Evolutionary conservation across 2,329 filamentous ascomycete genomes (phyloP).

Genomic region (Ascochyta lentis): DNA sequence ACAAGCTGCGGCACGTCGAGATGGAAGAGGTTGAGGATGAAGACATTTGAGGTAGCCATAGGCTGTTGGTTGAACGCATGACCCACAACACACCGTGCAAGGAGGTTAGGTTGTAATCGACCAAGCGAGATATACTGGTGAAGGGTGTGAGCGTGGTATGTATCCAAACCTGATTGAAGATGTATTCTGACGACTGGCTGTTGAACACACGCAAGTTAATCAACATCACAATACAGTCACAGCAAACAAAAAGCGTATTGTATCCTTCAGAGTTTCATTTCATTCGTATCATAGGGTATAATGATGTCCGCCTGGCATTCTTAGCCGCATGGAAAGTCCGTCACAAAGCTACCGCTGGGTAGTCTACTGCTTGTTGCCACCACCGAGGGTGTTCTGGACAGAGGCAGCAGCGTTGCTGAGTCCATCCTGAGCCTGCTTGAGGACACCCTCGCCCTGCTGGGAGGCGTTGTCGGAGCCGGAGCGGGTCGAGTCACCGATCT

Average conservation of each 20-base stretch:
- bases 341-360: conserved; percentile 5
- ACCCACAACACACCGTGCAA: background rate
- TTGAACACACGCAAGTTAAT: background rate
- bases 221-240: background rate
- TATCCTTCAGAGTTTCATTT: conserved; percentile 2
- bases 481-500: conserved; percentile 55
- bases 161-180: background rate
- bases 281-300: conserved; percentile 20
- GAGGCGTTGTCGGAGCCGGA: conserved; percentile 50
- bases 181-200: background rate
- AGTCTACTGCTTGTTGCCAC: conserved; percentile 48
- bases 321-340: conserved; percentile 13
- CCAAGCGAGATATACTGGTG: background rate
- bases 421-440: conserved; percentile 52
- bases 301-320: conserved; percentile 12
- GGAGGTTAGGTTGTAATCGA: too few species aligned
- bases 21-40: conserved; percentile 58
- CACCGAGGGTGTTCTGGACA: conserved; percentile 49
- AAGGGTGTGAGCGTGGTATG: background rate
- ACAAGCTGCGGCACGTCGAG: conserved; percentile 48
- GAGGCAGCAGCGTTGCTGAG: conserved; percentile 50
- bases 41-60: conserved; percentile 34
- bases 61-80: background rate
- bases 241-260: too few species aligned
- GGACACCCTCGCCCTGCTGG: conserved; percentile 49